Percentiles rank a stretch among this genome's conserved stretches.
phyloP scores from a whole-genome alignment of 1,284 basidiomycete genomes.

The Sanghuangporus sanghuang region DNA sequence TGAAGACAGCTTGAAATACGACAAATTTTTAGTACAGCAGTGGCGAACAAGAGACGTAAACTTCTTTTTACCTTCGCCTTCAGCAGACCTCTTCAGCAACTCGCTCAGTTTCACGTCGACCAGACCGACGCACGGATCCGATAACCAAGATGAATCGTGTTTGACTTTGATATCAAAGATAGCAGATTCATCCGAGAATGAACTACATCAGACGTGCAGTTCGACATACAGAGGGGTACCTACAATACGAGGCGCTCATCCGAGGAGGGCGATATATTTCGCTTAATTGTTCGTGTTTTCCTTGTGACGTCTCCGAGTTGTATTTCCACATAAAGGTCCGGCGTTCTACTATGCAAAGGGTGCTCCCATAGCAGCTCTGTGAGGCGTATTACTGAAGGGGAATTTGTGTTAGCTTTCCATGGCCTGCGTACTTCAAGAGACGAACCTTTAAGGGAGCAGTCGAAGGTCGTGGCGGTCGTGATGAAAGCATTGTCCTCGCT shows the following conservation, averaged over 20 bases:
- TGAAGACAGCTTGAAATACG: not conserved
- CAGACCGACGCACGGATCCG: not conserved
- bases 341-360: not conserved
- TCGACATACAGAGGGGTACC: not conserved
- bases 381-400: not conserved
- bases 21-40: not conserved
- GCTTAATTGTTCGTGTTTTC: not conserved
- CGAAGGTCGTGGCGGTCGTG: not conserved
- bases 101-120: not conserved
- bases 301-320: not conserved
- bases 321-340: conserved; percentile 2
- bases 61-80: not conserved
- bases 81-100: not conserved
- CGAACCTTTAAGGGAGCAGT: not conserved
- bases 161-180: not conserved
- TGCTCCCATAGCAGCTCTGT: not conserved
- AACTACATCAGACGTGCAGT: not conserved
- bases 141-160: not conserved
- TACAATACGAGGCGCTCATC: not conserved
- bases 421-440: not conserved
- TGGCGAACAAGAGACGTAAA: not conserved
- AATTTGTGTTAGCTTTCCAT: not conserved
- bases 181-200: not conserved
- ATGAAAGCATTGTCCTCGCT: no score
- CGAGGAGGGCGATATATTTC: not conserved